Percentiles rank a stretch among this genome's conserved stretches.
Evolutionary conservation across 345 rosid genomes (phyloP).

Genomic region (Aurinia saxatilis): DNA sequence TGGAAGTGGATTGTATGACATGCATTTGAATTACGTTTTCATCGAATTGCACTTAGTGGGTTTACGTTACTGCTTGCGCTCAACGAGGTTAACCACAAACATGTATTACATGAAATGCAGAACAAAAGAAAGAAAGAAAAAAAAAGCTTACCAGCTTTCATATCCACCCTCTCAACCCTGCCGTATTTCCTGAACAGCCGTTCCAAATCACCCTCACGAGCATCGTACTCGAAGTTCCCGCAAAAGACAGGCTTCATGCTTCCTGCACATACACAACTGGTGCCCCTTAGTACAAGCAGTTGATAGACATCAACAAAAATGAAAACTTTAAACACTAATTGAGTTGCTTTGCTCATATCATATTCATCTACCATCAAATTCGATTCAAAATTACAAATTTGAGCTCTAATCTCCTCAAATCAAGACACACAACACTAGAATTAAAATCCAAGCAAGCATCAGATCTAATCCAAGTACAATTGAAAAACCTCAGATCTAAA

Average conservation of each 20-base stretch:
- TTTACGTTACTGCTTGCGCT: background rate
- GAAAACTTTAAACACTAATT: too few relatives aligned
- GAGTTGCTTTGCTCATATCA: too few relatives aligned
- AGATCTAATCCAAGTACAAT: too few relatives aligned
- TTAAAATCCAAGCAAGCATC: too few relatives aligned
- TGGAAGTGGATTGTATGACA: constrained; percentile 1
- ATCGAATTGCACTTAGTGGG: background rate
- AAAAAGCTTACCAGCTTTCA: constrained; percentile 77
- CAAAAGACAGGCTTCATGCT: constrained; percentile 86
- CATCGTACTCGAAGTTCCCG: constrained; percentile 91
- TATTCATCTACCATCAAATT: too few relatives aligned
- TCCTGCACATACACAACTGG: constrained; percentile 15
- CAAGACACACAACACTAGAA: too few relatives aligned
- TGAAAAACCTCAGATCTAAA: too few relatives aligned
- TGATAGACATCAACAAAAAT: too few relatives aligned
- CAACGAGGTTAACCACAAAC: background rate
- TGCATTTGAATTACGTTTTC: constrained; percentile 1
- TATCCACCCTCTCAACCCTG: constrained; percentile 79
- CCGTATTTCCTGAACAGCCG: constrained; percentile 83
- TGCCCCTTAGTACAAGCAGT: too few relatives aligned
- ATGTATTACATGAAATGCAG: background rate
- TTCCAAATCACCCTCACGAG: constrained; percentile 76
- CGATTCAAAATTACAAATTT: too few relatives aligned
- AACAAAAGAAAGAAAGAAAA: background rate
- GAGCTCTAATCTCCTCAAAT: too few relatives aligned